A percentile compares a stretch with the other conserved stretches of the same genome.
Evolutionary conservation across 129 eudicot genomes (phyloP).

Genomic region (Kitagawia praeruptora): DNA sequence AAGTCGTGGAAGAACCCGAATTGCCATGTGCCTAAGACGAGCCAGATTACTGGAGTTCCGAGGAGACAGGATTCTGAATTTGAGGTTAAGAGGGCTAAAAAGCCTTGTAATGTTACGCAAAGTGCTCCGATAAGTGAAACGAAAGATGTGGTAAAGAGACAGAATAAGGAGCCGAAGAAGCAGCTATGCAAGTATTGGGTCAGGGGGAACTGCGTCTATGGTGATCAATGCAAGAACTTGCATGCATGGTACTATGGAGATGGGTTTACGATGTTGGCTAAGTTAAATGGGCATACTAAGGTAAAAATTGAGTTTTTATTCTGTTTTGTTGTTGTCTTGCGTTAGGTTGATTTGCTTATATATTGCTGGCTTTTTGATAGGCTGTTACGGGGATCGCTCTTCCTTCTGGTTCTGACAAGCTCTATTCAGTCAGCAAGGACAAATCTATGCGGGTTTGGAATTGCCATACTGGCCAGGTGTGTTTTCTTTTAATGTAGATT

Average conservation of each 20-base stretch:
- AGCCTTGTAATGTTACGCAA: background rate
- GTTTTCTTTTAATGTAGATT: background rate
- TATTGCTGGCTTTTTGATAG: constrained; percentile 12
- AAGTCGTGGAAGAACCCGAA: constrained; percentile 1
- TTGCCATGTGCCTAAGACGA: background rate
- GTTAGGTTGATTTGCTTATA: background rate
- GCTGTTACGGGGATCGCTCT: constrained; percentile 54
- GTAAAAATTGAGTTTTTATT: background rate
- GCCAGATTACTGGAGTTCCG: background rate
- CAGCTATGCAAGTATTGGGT: constrained; percentile 41
- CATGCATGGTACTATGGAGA: constrained; percentile 46
- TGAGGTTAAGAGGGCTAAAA: constrained; percentile 7
- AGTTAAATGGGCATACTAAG: constrained; percentile 58
- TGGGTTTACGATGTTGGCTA: constrained; percentile 48
- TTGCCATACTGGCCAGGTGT: constrained; percentile 66
- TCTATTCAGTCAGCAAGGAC: constrained; percentile 50
- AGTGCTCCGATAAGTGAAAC: background rate
- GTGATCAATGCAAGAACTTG: constrained; percentile 34
- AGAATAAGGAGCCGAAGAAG: background rate
- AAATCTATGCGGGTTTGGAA: constrained; percentile 54
- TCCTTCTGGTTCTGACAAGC: constrained; percentile 46
- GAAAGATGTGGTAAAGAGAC: background rate
- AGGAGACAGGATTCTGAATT: background rate
- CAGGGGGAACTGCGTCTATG: constrained; percentile 27
- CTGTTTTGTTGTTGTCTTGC: background rate